Conservation (phyloP, 495 filamentous ascomycete genomes). For the Filosporella fistucella region DNA sequence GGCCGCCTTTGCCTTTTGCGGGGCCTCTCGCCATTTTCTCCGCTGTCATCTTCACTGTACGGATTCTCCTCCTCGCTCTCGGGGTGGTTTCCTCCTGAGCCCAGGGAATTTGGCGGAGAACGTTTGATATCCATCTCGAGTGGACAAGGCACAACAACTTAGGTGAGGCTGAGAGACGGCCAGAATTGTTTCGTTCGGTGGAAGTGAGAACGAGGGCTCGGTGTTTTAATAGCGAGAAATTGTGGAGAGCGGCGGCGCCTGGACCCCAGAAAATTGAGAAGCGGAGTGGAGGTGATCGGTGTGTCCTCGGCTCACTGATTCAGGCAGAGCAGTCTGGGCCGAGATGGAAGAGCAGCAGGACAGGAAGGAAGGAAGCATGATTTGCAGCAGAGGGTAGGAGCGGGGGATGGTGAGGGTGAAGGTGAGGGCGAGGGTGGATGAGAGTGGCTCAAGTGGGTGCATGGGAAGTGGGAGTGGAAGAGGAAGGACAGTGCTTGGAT, state of each 20-base stretch:
- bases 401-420: no score
- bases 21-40: conserved; percentile 24
- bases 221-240: conserved; percentile 18
- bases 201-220: conserved; percentile 15
- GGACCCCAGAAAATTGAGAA: not conserved
- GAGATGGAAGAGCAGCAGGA: no score
- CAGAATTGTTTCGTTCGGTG: conserved; percentile 12
- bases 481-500: no score
- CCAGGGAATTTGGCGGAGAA: conserved; percentile 14
- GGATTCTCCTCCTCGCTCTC: conserved; percentile 23
- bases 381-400: not conserved
- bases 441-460: no score
- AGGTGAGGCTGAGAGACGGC: conserved; percentile 1
- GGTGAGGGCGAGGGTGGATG: no score
- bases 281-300: no score
- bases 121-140: conserved; percentile 19
- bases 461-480: no score
- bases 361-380: not conserved
- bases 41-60: conserved; percentile 20
- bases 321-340: no score
- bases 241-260: not conserved
- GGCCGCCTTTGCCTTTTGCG: conserved; percentile 26
- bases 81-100: conserved; percentile 12
- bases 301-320: no score
- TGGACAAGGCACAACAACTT: not conserved